Percentiles rank a stretch among this genome's conserved stretches.
Evolutionary conservation across 345 rosid genomes (phyloP).

Genomic region (Eucalyptus regnans): DNA sequence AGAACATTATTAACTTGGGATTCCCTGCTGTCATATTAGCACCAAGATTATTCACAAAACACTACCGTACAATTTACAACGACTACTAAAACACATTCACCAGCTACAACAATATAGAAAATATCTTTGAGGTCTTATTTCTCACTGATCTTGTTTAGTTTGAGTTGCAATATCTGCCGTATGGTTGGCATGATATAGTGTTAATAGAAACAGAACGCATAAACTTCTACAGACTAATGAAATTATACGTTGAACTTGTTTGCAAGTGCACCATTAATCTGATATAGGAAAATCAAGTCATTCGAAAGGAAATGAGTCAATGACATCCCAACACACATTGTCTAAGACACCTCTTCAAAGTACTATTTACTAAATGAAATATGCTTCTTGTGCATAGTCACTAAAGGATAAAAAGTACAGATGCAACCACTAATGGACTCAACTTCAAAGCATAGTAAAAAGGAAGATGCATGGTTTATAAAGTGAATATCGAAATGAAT

Average conservation of each 20-base stretch:
- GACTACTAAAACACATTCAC: not conserved
- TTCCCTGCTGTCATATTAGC: conserved; percentile 26
- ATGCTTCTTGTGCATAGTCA: not conserved
- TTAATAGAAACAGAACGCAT: not conserved
- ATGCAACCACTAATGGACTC: not conserved
- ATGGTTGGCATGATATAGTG: not conserved
- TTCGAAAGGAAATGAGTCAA: not conserved
- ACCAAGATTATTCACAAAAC: not conserved
- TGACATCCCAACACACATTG: not conserved
- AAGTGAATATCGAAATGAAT: not conserved
- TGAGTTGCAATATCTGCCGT: not conserved
- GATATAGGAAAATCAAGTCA: not conserved
- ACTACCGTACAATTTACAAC: not conserved
- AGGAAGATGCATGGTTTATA: not conserved
- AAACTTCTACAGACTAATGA: not conserved
- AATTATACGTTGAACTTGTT: not conserved
- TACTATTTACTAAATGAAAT: not conserved
- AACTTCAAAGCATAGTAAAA: not conserved
- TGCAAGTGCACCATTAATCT: not conserved
- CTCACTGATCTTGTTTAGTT: not conserved
- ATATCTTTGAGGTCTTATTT: not conserved
- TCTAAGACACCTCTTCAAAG: not conserved
- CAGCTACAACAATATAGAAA: not conserved
- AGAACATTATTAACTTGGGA: conserved; percentile 51
- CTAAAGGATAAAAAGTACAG: not conserved